These are phyloP conservation scores for Punctularia strigosozonata DNA, from an alignment of 768 basidiomycete species.

Conservation along the genomic window DNA sequence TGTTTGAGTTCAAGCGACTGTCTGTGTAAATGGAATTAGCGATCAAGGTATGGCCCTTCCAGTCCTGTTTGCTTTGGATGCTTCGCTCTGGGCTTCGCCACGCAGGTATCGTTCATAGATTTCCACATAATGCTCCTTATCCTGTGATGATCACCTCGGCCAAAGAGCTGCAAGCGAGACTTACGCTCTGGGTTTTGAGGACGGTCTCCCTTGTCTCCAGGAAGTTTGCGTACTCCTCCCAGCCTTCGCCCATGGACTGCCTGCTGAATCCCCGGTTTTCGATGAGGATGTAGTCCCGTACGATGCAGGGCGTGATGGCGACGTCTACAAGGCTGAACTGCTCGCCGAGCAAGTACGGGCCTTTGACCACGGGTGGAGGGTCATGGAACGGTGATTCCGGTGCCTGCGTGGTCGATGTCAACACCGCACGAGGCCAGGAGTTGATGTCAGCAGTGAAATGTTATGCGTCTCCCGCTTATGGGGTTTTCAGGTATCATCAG, in stretches of 20 bases:
- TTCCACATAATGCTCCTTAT: constrained; percentile 24
- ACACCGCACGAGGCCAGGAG: no score
- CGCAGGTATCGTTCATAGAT: constrained; percentile 45
- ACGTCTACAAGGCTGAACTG: constrained; percentile 42
- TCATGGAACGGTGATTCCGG: no score
- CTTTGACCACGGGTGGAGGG: no score
- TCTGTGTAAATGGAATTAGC: not conserved
- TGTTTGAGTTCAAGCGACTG: no score
- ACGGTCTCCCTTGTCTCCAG: constrained; percentile 35
- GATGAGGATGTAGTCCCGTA: constrained; percentile 33
- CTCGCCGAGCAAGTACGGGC: constrained; percentile 46
- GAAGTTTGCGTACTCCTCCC: constrained; percentile 31
- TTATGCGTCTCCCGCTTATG: no score
- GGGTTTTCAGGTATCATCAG: no score
- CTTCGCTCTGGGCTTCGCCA: constrained; percentile 28
- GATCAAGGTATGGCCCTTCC: constrained; percentile 1
- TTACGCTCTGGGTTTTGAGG: constrained; percentile 25
- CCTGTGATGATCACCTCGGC: not conserved
- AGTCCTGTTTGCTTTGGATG: constrained; percentile 13
- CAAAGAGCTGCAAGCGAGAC: constrained; percentile 4
- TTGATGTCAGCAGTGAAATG: no score
- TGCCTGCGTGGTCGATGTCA: no score
- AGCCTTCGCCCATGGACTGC: constrained; percentile 28
- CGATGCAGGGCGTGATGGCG: constrained; percentile 44
- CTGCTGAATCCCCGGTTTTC: constrained; percentile 38